Conservation (phyloP, 1,284 basidiomycete species). For the Rhodotorula sp. region DNA sequence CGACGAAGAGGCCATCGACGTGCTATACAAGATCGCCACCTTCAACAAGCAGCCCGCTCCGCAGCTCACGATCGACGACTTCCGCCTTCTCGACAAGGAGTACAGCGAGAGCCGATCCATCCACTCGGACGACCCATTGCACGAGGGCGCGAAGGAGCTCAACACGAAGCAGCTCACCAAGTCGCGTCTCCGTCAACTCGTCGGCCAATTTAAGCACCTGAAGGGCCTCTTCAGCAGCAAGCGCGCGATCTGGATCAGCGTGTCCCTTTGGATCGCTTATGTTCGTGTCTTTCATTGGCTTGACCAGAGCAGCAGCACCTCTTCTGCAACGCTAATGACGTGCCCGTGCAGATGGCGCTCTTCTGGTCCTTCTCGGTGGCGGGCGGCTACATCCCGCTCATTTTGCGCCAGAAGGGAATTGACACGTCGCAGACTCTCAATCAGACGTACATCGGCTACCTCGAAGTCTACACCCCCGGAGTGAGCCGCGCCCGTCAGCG, state of each 20-base stretch:
- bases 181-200: slow-evolving; percentile 51
- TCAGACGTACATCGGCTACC: slow-evolving; percentile 42
- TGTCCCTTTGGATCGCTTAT: slow-evolving; percentile 62
- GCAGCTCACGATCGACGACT: slow-evolving; percentile 41
- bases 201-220: slow-evolving; percentile 54
- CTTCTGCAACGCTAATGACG: no score
- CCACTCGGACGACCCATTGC: slow-evolving; percentile 19
- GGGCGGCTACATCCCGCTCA: slow-evolving; percentile 48
- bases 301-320: no score
- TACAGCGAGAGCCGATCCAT: slow-evolving; percentile 24
- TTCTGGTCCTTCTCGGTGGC: slow-evolving; percentile 48
- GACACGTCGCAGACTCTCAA: slow-evolving; percentile 40
- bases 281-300: slow-evolving; percentile 38
- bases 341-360: slow-evolving; percentile 27
- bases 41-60: slow-evolving; percentile 59
- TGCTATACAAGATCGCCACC: slow-evolving; percentile 65
- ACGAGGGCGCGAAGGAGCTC: slow-evolving; percentile 22
- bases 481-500: background rate
- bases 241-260: slow-evolving; percentile 62
- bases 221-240: slow-evolving; percentile 66
- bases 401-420: slow-evolving; percentile 46
- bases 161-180: slow-evolving; percentile 54
- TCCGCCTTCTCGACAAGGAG: slow-evolving; percentile 42
- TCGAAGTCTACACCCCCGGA: background rate
- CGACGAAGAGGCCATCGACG: slow-evolving; percentile 68